Evolutionary conservation across 2,329 filamentous ascomycete genomes (phyloP), one percentile per base, ranked within the genome.

Genomic region (Diaporthe sp.): DNA sequence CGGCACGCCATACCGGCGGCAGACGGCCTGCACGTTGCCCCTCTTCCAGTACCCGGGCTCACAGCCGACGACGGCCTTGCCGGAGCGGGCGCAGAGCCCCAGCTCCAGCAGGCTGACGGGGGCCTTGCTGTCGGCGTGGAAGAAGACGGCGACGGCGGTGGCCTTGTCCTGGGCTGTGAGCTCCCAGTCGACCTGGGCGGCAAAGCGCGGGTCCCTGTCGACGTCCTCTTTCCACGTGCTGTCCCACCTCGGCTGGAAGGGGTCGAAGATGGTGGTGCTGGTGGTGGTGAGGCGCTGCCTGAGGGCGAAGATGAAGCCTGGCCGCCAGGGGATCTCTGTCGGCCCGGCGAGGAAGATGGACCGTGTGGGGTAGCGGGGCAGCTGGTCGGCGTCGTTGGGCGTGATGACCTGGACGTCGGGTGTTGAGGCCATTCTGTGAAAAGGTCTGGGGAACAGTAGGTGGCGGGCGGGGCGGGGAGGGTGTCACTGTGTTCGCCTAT

Each of bases 11-110:
- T 86, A 88, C 70, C 83, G 83, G 73, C 82, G 79, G 75, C 90
- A 92, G 13, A 91, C 85, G 19, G 91, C 82, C 77, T 89, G 83
- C 42, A 93, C 89, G 76, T 93, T 92, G 0, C 90, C 91, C n/a
- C 84, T 84, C 79, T 91, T 91, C 81, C 81, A 85, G 77, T 89
- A 93, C 0, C 84, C 85, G 32, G 84, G 79, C 2, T 85, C 83
- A 61, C 88, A 90, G 55, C 87, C 87, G 0, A 92, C 90, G 15
- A 92, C 81, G 1, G 85, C 83, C 78, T 86, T 89, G 1, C 81
- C 82, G 56, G 69, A 71, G 35, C 71, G 68, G 3, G 86, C 86
- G 63, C 83, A 87, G 5, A 93, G 81, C 0, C 91, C 91, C 25
- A 93, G 80, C 81, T 93, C 91, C 58, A 93, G 81, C 78, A 93